phyloP scores from a whole-genome alignment of 2,329 filamentous ascomycete genomes.

The Trichoderma afroharzianum region DNA sequence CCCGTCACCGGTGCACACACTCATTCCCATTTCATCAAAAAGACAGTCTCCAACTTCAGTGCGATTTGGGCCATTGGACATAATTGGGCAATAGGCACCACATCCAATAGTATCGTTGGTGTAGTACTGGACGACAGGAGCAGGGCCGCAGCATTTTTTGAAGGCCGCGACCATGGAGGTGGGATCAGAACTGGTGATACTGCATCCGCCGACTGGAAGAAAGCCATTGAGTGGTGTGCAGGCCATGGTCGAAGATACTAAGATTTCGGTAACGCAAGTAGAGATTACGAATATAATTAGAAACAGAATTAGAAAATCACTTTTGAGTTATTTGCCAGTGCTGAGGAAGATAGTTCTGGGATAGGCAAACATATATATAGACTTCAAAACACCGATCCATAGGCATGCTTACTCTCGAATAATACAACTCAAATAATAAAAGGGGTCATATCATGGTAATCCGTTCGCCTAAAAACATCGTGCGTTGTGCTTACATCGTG shows the following conservation, averaged over 20 bases:
- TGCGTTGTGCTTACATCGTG: neutral
- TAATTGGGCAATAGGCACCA: neutral
- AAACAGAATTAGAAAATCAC: no score
- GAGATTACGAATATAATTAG: no score
- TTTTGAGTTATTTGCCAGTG: no score
- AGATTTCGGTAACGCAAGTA: neutral
- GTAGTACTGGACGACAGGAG: neutral
- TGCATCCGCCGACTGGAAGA: neutral
- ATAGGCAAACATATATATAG: no score
- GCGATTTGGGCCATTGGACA: neutral
- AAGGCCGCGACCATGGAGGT: neutral
- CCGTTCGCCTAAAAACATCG: neutral
- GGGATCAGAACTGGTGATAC: neutral
- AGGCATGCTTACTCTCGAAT: neutral
- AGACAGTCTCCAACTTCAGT: neutral
- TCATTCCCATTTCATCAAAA: neutral
- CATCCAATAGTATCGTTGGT: neutral
- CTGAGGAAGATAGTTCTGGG: no score
- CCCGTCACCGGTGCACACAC: neutral
- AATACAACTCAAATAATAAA: neutral
- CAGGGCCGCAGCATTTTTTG: neutral
- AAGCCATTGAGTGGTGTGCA: neutral
- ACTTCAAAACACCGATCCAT: no score
- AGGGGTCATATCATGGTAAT: neutral
- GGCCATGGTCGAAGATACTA: neutral